Conservation (phyloP, 2,329 filamentous ascomycete genomes). For the Colletotrichum noveboracense region DNA sequence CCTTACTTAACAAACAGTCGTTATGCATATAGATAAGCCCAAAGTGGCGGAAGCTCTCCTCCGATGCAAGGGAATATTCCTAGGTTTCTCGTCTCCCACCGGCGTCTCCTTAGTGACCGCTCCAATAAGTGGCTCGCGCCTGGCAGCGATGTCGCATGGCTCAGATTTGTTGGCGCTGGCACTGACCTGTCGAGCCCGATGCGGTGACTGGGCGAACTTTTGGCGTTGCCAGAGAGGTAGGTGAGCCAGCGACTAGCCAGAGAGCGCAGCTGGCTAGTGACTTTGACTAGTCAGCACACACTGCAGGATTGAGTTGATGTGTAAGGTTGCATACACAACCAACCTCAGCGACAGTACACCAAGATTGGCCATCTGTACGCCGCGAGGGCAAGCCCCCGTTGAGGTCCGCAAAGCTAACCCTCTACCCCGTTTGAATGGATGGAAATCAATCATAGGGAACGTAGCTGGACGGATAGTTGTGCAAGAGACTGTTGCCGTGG, state of each 20-base stretch:
- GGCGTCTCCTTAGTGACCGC: not conserved
- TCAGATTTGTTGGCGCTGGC: not conserved
- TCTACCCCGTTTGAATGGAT: not conserved
- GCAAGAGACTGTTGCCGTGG: not conserved
- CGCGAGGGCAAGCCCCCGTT: not conserved
- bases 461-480: not conserved
- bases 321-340: not conserved
- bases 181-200: not conserved
- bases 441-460: not conserved
- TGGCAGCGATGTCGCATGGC: not conserved
- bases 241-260: not conserved
- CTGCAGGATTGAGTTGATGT: not conserved
- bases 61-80: not conserved
- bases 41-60: not conserved
- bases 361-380: not conserved
- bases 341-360: not conserved
- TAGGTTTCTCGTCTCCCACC: not conserved
- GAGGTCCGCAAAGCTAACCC: not conserved
- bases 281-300: not conserved
- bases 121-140: not conserved
- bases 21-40: constrained; percentile 9
- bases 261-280: not conserved
- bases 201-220: constrained; percentile 1
- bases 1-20: not conserved
- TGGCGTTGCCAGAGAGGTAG: not conserved